phyloP scores from a whole-genome alignment of 2,329 filamentous ascomycete genomes.

The Ophiostoma ips region DNA sequence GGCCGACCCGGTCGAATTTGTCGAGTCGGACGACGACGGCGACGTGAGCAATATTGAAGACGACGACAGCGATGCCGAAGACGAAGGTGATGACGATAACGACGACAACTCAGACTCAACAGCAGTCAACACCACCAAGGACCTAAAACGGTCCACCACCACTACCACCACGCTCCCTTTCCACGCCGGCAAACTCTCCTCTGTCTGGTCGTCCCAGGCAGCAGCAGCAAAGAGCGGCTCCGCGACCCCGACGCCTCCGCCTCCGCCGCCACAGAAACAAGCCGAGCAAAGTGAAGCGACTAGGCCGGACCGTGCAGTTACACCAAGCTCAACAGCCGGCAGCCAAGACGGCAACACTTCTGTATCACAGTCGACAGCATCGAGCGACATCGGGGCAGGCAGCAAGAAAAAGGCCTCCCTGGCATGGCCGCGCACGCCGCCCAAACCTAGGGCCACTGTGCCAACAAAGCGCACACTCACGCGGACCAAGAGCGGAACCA shows the following conservation, averaged over 20 bases:
- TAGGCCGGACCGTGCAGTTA: background rate
- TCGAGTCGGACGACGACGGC: slow-evolving; percentile 4
- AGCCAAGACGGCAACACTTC: background rate
- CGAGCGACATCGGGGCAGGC: no score
- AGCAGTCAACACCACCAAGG: background rate
- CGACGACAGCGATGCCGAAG: background rate
- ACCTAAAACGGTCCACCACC: background rate
- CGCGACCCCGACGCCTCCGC: no score
- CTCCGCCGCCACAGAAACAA: no score
- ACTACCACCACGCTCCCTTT: background rate
- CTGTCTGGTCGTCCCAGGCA: background rate
- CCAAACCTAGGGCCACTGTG: background rate
- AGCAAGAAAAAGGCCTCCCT: background rate
- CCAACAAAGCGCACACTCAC: background rate
- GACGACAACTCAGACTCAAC: background rate
- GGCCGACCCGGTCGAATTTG: slow-evolving; percentile 1
- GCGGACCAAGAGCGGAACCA: background rate
- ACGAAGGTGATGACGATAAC: background rate
- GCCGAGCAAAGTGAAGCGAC: no score
- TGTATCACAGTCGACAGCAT: background rate
- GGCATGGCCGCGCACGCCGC: background rate
- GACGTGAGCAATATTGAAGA: background rate
- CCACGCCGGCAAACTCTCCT: background rate
- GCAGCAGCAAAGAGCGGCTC: no score
- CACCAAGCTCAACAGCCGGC: background rate